Base-by-base conservation (phyloP, 495 filamentous ascomycete species). In the Daldinia vernicosa region DNA sequence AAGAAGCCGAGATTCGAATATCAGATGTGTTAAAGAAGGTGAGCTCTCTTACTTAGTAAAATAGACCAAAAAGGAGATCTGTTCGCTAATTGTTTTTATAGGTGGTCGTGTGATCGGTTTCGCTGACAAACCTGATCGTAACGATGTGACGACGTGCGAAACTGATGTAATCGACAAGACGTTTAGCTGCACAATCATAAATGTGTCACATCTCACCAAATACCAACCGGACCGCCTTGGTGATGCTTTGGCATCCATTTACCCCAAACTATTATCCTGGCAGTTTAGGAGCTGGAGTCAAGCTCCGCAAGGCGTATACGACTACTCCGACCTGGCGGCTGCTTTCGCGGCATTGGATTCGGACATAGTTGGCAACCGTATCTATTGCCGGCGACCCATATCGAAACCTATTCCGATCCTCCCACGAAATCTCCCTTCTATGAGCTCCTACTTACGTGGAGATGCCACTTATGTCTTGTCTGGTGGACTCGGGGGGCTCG, bases 401-500 rank as follows among this genome's bases (percentile, higher is more conserved):
- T 63, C 65, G 24, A 63, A 65, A 30, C 50, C 51, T 19, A 39
- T 68, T 12, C 37, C 51, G 4, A 67, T 68, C 28, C 27, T 69
- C 5, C 24, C 65, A 19, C 53, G 11, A 30, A 33, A 55, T 27
- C 59, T 17, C 53, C 50, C 40, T 22, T 50, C 70, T 52, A 53
- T 40, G 11, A 69, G 56, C 12, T 51, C 60, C 61, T 64, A 54
- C 28, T 75, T 63, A 60, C 67, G 30, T 1, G n/a, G 35, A 47
- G 57, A 65, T 72, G 74, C 72, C 0, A 80, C 80, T 1, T 84
- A 84, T 35, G 39, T 83, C 8, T 63, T 85, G 11, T 72, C 75
- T 6, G 83, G 83, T 43, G 82, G 82, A 6, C 63, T 80, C 4
- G 82, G 82, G 9, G 82, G 81, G 15, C 67, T 85, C 17, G 69